Evolutionary conservation across 192 early-diverging fungal species (phyloP), one percentile per base, ranked within the genome.

Genomic region (Linnemannia exigua): DNA sequence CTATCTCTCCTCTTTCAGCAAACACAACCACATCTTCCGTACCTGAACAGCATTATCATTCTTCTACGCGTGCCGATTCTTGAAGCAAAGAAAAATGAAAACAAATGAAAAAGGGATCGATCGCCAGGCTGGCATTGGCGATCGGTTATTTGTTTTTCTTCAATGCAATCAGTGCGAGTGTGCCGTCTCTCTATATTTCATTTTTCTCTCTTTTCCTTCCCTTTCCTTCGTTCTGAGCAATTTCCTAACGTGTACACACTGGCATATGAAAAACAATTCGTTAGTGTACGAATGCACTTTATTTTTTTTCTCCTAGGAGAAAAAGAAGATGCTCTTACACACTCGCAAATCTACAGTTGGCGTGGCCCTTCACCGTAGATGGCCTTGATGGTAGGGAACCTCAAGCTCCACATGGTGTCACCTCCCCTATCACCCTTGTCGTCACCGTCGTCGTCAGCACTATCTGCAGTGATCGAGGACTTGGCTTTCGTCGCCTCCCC

Each of bases 311-410:
- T 63, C 58, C 58, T 79, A 48, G 36, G 22, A 72, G 17, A 71
- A 71, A 33, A 9, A 31, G 7, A 51, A 8, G 33, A 37, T 41
- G 35, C 36, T 17, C 44, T 69, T 37, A 8, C 12, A 1, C 15
- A 1, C 35, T 38, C 5, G 5, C 41, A 28, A 61, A 36, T 44
- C 50, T 78, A 85, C 33, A 85, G n/a, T 12, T 75, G 68, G n/a
- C 83, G 68, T 17, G 82, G 84, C 1, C 82, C 89, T 5, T 72
- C 50, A 22, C 75, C 89, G 52, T 89, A 91, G 14, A 92, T 89
- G 20, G 88, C 88, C 67, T 92, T 92, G 52, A 92, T 86, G 7
- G 87, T 79, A 22, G 91, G 91, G 54, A 92, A 92, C 41, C 91
- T 81, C 41, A 92, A 68, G 51, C 88, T 89, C 87, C 85, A 81